Conservation (phyloP, 108 stramenopile genomes). For the Nannochloropsis gaditana region DNA sequence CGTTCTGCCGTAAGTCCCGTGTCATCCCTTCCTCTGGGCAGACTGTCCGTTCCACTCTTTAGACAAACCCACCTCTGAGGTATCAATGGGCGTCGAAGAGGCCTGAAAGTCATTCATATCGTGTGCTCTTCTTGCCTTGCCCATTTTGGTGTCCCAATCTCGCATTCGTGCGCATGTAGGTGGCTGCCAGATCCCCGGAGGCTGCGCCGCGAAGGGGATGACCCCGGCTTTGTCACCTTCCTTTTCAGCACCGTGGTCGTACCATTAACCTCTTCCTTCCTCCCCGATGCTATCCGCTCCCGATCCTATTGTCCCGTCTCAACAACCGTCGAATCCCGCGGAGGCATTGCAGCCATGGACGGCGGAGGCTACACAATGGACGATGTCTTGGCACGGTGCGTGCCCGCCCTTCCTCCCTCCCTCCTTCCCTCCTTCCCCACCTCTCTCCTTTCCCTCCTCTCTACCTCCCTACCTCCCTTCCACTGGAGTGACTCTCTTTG, state of each 20-base stretch:
- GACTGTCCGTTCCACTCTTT: background rate
- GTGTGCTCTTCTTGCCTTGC: too few relatives aligned
- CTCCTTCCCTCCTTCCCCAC: background rate
- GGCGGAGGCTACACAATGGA: constrained; percentile 16
- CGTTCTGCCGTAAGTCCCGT: background rate
- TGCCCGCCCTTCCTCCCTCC: constrained; percentile 14
- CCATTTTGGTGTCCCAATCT: too few relatives aligned
- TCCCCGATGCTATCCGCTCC: background rate
- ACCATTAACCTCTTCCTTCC: background rate
- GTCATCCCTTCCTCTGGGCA: background rate
- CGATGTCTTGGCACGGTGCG: background rate
- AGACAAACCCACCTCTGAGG: background rate
- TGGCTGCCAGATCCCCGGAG: background rate
- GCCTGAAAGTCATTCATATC: too few relatives aligned
- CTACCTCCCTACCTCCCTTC: too few relatives aligned
- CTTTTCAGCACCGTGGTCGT: background rate
- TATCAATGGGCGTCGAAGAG: too few relatives aligned
- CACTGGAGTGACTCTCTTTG: too few relatives aligned
- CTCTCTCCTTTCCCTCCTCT: constrained; percentile 1
- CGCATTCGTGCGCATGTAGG: background rate
- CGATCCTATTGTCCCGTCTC: background rate
- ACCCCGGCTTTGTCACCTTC: background rate
- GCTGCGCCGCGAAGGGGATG: background rate
- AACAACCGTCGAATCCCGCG: too few relatives aligned
- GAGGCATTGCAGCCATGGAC: background rate